Base-by-base conservation (phyloP, 1,284 basidiomycete species). In the Boletus mariae region DNA sequence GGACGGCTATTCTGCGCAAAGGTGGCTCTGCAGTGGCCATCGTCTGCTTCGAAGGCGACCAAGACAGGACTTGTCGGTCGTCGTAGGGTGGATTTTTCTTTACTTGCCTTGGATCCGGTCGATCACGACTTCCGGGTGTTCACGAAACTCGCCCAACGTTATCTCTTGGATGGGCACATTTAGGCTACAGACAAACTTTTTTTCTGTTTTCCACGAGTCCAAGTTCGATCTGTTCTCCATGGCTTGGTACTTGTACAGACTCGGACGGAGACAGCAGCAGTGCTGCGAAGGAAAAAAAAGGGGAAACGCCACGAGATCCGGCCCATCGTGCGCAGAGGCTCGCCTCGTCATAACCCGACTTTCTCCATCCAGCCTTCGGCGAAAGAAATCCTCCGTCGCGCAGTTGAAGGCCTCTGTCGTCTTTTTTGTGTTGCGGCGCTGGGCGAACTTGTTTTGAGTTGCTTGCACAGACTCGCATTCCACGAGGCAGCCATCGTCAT, bases 1-100 rank as follows among this genome's bases (percentile, higher is more conserved):
- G 80, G 12, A 89, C 85, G 28, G 80, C 84, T 44, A 89, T 78
- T 45, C 74, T 70, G 49, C 74, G 67, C 4, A 45, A 60, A 9
- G 52, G n/a, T 5, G 28, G 25, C 15, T 49, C 7, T 4, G 26
- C 52, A 40, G 59, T 50, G 34, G 52, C 12, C 59, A 61, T 52
- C 34, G 28, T 37, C 31, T 9, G 23, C 20, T n/a, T 12, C n/a
- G 2, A 20, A 20, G 25, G 38, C 29, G 35, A 23, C 29, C 37
- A 43, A 47, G 51, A 47, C 44, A 46, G 53, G 63, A n/a, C 34
- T 26, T 23, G 41, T 11, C 58, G 15, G 52, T 48, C 49, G 55
- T 52, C 44, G 61, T 61, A 42, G 45, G 32, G 47, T n/a, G 26
- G 17, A 13, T 42, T 42, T 34, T 42, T 15, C 12, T 12, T 38